Evolutionary conservation across 352 stramenopile genomes (phyloP).

Genomic region (Peronospora belbahrii): DNA sequence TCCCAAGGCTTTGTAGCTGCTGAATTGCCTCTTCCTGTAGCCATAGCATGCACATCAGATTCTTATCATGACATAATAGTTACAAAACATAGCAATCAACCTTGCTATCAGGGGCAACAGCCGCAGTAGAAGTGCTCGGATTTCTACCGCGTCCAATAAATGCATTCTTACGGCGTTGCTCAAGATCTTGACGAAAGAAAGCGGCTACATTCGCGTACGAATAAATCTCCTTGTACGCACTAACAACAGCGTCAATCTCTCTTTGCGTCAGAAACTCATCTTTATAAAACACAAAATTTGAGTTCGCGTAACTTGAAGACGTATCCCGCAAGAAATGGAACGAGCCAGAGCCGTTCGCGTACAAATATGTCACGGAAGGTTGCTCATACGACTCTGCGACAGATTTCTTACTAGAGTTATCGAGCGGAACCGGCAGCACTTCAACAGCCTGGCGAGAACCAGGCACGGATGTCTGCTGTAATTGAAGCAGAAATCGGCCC

Average conservation of each 20-base stretch:
- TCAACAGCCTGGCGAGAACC: constrained; percentile 39
- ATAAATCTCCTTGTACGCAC: constrained; percentile 81
- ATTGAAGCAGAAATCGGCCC: constrained; percentile 50
- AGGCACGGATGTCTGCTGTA: constrained; percentile 29
- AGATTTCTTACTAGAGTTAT: constrained; percentile 38
- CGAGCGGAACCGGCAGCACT: constrained; percentile 39
- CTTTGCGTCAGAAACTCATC: constrained; percentile 62
- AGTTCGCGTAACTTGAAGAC: constrained; percentile 27
- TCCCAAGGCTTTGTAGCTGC: constrained; percentile 66
- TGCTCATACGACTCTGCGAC: constrained; percentile 62
- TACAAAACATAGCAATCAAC: constrained; percentile 10
- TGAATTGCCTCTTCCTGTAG: constrained; percentile 72
- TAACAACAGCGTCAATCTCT: constrained; percentile 73
- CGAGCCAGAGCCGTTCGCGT: constrained; percentile 61
- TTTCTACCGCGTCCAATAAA: constrained; percentile 24
- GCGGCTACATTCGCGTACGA: constrained; percentile 69
- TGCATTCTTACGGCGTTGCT: constrained; percentile 56
- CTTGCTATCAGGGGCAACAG: constrained; percentile 33
- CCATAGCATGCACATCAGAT: not conserved
- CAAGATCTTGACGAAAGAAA: constrained; percentile 62
- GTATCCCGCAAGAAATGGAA: constrained; percentile 73
- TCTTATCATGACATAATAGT: not conserved
- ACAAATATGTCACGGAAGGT: constrained; percentile 65
- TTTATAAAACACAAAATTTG: constrained; percentile 82
- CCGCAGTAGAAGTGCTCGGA: constrained; percentile 5